Evolutionary conservation across 1,139 yeast genomes (phyloP).

Genomic region (Nakaseomyces kungkrabaensis): DNA sequence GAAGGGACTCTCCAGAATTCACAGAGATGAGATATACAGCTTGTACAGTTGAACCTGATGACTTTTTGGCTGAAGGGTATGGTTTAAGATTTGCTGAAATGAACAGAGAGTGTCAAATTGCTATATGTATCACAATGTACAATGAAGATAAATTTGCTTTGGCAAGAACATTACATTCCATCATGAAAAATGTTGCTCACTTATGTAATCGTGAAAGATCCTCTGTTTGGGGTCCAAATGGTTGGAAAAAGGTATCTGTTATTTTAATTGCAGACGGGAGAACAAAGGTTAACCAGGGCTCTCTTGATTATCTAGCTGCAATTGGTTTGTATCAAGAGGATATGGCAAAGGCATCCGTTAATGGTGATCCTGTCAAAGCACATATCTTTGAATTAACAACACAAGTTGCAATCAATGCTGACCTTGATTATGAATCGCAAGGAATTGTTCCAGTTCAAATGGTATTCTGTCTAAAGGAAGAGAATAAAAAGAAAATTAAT

Average conservation of each 20-base stretch:
- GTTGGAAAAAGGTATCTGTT: conserved; percentile 93
- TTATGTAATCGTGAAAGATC: conserved; percentile 72
- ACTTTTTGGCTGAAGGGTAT: conserved; percentile 71
- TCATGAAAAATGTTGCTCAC: conserved; percentile 84
- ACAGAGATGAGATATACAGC: conserved; percentile 93
- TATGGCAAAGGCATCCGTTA: conserved; percentile 86
- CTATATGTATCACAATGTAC: conserved; percentile 89
- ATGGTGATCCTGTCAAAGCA: conserved; percentile 80
- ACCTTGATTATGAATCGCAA: conserved; percentile 70
- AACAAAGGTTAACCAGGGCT: conserved; percentile 71
- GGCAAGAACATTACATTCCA: conserved; percentile 88
- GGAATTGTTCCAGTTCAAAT: conserved; percentile 90
- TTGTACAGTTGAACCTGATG: conserved; percentile 82
- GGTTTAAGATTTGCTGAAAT: conserved; percentile 73
- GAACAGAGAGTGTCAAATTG: conserved; percentile 82
- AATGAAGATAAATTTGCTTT: conserved; percentile 84
- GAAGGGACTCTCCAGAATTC: conserved; percentile 84
- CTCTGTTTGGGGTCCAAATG: conserved; percentile 85
- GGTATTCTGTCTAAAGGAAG: conserved; percentile 80
- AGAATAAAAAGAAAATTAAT: conserved; percentile 80
- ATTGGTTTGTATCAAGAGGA: conserved; percentile 96
- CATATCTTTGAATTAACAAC: conserved; percentile 93
- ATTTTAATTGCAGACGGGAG: conserved; percentile 90
- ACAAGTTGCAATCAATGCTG: conserved; percentile 75
- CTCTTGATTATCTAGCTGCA: conserved; percentile 77